Base-by-base conservation (phyloP, 768 basidiomycete species). In the Tricholoma bakamatsutake region DNA sequence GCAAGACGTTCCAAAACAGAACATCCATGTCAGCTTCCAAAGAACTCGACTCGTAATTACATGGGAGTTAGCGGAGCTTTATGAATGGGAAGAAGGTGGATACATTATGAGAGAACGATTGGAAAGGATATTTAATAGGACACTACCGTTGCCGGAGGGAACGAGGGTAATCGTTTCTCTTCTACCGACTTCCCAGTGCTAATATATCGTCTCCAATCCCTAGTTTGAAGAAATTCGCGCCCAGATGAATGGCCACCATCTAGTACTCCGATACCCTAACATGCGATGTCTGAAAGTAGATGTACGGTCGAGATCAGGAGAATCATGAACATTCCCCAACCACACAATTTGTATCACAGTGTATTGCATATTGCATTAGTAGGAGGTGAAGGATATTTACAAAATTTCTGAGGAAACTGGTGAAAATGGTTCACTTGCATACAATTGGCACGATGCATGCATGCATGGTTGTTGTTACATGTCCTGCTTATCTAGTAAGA, bases 201-300 rank as follows among this genome's bases (percentile, higher is more conserved):
- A 43, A 53, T 31, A 17, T 31, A 17, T 37, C 17, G 8, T 52
- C 51, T 18, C 45, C 30, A 15, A 48, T 31, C 18, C 28, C 31
- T 57, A 90, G 88, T 89, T 88, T 57, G 85, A 87, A 62, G 87
- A 90, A 64, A 78, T 90, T 55, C 80, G 77, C 48, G 86, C 85
- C 5, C 76, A 81, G 31, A 84, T 85, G 78, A 81, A 83, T 55
- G 78, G 78, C 56, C 78, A 78, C 58, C 76, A 74, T 56, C 76
- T 90, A 31, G 78, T 77, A 57, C 67, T 90, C 62, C 80, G 80
- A 68, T 88, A 88, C 61, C 88, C 88, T n/a, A 80, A 79, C 62
- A 74, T 77, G 71, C 76, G 77, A 48, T 77, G 73, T 57, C 66
- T 73, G 54, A 71, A 75, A 61, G 72, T 77, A 30, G 77, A 79